Evolutionary conservation across 176 grass and related monocot genomes (phyloP).

Genomic region (Oropetium thomaeum): DNA sequence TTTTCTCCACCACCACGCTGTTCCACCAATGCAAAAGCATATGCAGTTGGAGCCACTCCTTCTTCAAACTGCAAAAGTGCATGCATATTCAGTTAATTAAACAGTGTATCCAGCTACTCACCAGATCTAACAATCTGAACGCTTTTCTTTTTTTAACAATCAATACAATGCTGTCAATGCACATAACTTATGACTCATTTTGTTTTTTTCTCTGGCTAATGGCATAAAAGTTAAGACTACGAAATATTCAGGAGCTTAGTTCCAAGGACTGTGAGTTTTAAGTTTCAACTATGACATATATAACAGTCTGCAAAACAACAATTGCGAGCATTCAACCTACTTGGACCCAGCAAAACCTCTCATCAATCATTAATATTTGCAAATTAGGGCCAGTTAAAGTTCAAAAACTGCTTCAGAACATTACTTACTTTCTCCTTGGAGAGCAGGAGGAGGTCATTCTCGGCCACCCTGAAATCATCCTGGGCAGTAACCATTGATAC

Average conservation of each 20-base stretch:
- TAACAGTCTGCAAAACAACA: neutral
- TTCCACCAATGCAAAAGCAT: slow-evolving; percentile 91
- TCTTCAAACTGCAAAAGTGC: slow-evolving; percentile 63
- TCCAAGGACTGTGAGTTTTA: neutral
- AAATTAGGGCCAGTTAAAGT: neutral
- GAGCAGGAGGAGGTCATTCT: slow-evolving; percentile 92
- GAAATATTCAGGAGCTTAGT: neutral
- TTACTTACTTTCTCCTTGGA: slow-evolving; percentile 72
- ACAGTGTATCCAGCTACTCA: neutral
- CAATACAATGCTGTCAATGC: neutral
- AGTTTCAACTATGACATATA: neutral
- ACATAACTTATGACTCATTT: slow-evolving; percentile 2
- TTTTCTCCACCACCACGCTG: slow-evolving; percentile 60
- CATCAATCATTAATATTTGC: neutral
- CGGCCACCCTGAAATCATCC: slow-evolving; percentile 52
- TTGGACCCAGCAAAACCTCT: neutral
- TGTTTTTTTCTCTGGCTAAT: neutral
- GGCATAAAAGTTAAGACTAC: neutral
- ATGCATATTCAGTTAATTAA: slow-evolving; percentile 11
- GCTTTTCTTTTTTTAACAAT: no score
- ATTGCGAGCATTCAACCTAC: neutral
- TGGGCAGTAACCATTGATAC: slow-evolving; percentile 52
- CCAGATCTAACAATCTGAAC: neutral
- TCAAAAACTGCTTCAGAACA: neutral
- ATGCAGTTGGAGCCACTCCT: slow-evolving; percentile 58